phyloP scores from a whole-genome alignment of 2,329 filamentous ascomycete genomes.

The Geoglossum cookeanum region DNA sequence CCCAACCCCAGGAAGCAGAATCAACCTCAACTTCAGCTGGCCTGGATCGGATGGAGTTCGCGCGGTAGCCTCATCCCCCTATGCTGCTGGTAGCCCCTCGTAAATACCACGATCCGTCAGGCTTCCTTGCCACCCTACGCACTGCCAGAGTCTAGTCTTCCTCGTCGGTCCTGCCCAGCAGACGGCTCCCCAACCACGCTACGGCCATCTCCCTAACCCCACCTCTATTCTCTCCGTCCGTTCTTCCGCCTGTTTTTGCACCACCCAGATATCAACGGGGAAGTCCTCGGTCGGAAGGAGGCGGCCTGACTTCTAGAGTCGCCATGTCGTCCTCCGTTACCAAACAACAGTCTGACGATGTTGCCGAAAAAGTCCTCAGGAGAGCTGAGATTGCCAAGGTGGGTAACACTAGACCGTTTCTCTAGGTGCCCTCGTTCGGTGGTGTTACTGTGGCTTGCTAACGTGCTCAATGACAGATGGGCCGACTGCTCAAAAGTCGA shows the following conservation, averaged over 20 bases:
- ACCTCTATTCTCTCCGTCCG: background rate
- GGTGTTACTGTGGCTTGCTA: conserved; percentile 10
- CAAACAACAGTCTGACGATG: conserved; percentile 16
- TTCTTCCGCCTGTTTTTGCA: background rate
- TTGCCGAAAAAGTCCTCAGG: conserved; percentile 45
- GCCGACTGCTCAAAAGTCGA: conserved; percentile 77
- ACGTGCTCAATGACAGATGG: conserved; percentile 44
- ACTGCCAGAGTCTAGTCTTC: too few relatives aligned
- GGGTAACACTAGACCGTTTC: conserved; percentile 16
- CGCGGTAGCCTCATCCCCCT: background rate
- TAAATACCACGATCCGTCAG: background rate
- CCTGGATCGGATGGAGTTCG: background rate
- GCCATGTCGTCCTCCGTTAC: conserved; percentile 2
- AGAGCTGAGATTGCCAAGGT: conserved; percentile 61
- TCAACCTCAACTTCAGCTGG: background rate
- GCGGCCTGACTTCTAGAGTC: background rate
- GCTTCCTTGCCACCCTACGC: too few relatives aligned
- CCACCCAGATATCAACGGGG: background rate
- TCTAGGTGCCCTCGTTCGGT: conserved; percentile 14
- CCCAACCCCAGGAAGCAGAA: background rate
- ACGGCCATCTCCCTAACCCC: background rate
- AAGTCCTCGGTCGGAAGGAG: background rate
- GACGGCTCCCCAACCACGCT: background rate
- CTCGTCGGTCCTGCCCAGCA: background rate
- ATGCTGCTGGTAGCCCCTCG: background rate